phyloP scores from a whole-genome alignment of 2,329 filamentous ascomycete genomes.

The Coleophoma cylindrospora region DNA sequence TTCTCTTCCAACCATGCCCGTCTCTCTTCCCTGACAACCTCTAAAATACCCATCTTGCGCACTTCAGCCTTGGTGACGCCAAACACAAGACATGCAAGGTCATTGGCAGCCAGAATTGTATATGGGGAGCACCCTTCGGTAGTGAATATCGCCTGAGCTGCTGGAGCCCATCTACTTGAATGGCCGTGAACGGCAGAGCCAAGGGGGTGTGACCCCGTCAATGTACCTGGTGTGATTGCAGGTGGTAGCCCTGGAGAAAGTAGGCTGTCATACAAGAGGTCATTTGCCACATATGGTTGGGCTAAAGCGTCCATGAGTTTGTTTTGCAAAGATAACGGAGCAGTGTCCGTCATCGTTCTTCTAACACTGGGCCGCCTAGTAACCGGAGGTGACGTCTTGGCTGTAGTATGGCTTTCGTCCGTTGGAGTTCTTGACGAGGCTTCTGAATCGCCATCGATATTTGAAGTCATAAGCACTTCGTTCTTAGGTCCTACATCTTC shows the following conservation, averaged over 20 bases:
- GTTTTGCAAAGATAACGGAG: constrained; percentile 68
- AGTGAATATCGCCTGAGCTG: constrained; percentile 94
- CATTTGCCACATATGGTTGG: constrained; percentile 54
- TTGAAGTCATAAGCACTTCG: constrained; percentile 2
- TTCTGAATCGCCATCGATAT: constrained; percentile 31
- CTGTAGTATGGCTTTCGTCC: constrained; percentile 49
- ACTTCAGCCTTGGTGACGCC: constrained; percentile 97
- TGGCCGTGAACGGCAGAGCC: constrained; percentile 73
- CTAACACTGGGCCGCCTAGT: constrained; percentile 67
- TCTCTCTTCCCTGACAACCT: constrained; percentile 87
- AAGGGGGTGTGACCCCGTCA: constrained; percentile 26
- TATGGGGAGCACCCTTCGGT: constrained; percentile 88
- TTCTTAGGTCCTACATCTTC: constrained; percentile 14
- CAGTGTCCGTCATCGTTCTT: constrained; percentile 82
- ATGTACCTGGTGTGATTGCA: constrained; percentile 22
- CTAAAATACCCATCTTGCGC: constrained; percentile 87
- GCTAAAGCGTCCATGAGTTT: constrained; percentile 82
- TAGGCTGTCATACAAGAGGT: constrained; percentile 19
- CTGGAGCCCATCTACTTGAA: constrained; percentile 83
- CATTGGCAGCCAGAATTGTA: constrained; percentile 95
- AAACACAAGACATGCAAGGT: constrained; percentile 94
- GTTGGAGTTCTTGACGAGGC: constrained; percentile 49
- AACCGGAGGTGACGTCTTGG: constrained; percentile 46
- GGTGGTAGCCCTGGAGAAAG: constrained; percentile 38
- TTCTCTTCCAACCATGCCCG: constrained; percentile 87